These are phyloP conservation scores for Vanilla planifolia DNA, from an alignment of 106 monocot species.

Conservation along the genomic window DNA sequence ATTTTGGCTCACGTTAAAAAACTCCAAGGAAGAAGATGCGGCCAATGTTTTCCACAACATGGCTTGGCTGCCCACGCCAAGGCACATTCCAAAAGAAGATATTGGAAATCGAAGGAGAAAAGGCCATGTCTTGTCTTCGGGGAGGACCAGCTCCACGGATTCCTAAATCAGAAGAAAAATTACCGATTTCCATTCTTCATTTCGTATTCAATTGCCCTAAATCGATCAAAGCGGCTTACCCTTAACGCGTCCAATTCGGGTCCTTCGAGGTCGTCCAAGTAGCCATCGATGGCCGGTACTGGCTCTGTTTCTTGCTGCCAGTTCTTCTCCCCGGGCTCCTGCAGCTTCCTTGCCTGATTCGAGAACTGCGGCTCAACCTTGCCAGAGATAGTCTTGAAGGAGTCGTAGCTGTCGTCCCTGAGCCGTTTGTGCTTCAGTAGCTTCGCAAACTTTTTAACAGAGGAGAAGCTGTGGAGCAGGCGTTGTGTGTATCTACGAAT, in stretches of 20 bases:
- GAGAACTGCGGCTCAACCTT: conserved; percentile 31
- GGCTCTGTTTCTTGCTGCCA: conserved; percentile 10
- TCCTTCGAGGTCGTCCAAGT: conserved; percentile 61
- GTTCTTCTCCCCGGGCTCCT: conserved; percentile 10
- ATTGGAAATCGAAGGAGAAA: conserved; percentile 62
- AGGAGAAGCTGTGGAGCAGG: not conserved
- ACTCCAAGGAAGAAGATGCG: conserved; percentile 28
- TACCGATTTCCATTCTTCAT: too few species aligned
- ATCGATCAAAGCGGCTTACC: conserved; percentile 12
- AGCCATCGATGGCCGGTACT: conserved; percentile 42
- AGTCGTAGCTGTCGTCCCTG: conserved; percentile 36
- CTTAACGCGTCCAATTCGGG: conserved; percentile 63
- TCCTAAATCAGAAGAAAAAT: conserved; percentile 17
- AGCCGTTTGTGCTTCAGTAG: conserved; percentile 1
- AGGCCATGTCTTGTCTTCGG: conserved; percentile 52
- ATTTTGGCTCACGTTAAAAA: conserved; percentile 25
- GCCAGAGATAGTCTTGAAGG: conserved; percentile 47
- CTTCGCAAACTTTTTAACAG: not conserved
- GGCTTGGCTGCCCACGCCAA: conserved; percentile 57
- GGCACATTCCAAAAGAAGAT: conserved; percentile 53
- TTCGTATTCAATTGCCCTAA: too few species aligned
- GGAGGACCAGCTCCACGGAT: conserved; percentile 39
- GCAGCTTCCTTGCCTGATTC: conserved; percentile 30
- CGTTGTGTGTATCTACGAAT: conserved; percentile 28
- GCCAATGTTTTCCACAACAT: conserved; percentile 46